These are phyloP conservation scores for Pseudomicrostroma phylloplanum DNA, from an alignment of 1,284 basidiomycete species.

Conservation along the genomic window DNA sequence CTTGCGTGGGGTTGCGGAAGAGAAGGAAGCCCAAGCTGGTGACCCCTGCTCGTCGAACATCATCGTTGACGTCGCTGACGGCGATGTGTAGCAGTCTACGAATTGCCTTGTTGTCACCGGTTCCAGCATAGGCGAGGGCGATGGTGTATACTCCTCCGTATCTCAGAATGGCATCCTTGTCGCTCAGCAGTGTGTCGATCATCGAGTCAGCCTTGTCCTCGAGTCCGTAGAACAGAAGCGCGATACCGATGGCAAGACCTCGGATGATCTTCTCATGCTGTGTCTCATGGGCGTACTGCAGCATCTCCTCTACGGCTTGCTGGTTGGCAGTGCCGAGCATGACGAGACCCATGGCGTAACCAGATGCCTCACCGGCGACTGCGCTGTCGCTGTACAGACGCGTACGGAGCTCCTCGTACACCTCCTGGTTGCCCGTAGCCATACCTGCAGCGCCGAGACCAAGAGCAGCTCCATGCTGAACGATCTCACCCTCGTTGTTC, in stretches of 20 bases:
- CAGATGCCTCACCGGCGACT: conserved; percentile 47
- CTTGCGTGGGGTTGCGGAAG: conserved; percentile 50
- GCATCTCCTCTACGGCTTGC: conserved; percentile 49
- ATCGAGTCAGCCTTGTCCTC: conserved; percentile 45
- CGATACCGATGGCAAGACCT: conserved; percentile 48
- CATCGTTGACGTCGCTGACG: conserved; percentile 49
- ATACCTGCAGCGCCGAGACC: conserved; percentile 50
- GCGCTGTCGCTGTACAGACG: conserved; percentile 49
- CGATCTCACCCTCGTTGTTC: conserved; percentile 47
- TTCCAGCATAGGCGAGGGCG: conserved; percentile 50
- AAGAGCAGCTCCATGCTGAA: conserved; percentile 50
- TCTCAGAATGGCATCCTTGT: conserved; percentile 49
- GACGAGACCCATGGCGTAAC: conserved; percentile 51
- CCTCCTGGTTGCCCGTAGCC: conserved; percentile 49
- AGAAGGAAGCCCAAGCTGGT: conserved; percentile 47
- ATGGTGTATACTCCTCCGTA: conserved; percentile 50
- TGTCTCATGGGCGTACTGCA: conserved; percentile 50
- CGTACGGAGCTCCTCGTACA: conserved; percentile 48
- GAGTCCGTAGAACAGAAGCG: conserved; percentile 49
- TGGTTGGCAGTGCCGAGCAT: conserved; percentile 48
- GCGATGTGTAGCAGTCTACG: conserved; percentile 47
- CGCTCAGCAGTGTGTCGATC: conserved; percentile 44
- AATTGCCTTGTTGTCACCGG: conserved; percentile 49
- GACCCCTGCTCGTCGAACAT: conserved; percentile 49
- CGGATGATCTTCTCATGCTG: conserved; percentile 52